Base-by-base conservation (phyloP, 306 rosid genomes). In the Cotoneaster glaucophyllus region DNA sequence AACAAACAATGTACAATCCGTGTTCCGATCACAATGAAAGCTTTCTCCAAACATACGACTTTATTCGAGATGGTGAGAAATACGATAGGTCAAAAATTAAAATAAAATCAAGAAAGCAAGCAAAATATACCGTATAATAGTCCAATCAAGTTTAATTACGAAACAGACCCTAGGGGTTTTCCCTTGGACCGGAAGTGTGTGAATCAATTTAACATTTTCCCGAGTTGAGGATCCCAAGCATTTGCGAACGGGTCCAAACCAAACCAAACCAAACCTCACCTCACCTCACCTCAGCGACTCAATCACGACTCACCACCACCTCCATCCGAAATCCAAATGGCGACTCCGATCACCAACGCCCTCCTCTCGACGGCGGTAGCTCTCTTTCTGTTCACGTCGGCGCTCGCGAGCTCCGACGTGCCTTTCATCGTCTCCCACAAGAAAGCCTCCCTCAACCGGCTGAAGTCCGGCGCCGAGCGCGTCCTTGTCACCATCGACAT, bases 341-440 rank as follows among this genome's bases (percentile, higher is more conserved):
- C 92, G 84, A 81, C 69, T 75, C 83, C 80, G 67, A 84, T 87
- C 80, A 69, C 48, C 10, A 74, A 81, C 73, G 32, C 77, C 52
- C 79, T 89, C 44, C 58, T 89, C 37, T 63, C 63, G 1, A 73
- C 78, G 29, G 77, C 89, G 44, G 25, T 90, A 15, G 84, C 79
- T 76, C 78, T 91, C 10, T 53, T 90, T 1, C 62, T 90, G 57
- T 45, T 90, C 3, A 76, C 87, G 34, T 73, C 75, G 15, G 75
- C 90, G 2, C 80, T 79, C n/a, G 96, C 91, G 24, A 83, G 78
- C 90, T 84, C 97, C 0, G 99, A 95, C 39, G 90, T 82, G 0
- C 99, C 99, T 10, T 95, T 95, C 89, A 89, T 95, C 80, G 81
- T 95, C 26, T 91, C 92, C 39, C 91, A 95, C 93, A 95, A 95